These are phyloP conservation scores for Roridomyces roridus DNA, from an alignment of 768 basidiomycete genomes.

Conservation along the genomic window DNA sequence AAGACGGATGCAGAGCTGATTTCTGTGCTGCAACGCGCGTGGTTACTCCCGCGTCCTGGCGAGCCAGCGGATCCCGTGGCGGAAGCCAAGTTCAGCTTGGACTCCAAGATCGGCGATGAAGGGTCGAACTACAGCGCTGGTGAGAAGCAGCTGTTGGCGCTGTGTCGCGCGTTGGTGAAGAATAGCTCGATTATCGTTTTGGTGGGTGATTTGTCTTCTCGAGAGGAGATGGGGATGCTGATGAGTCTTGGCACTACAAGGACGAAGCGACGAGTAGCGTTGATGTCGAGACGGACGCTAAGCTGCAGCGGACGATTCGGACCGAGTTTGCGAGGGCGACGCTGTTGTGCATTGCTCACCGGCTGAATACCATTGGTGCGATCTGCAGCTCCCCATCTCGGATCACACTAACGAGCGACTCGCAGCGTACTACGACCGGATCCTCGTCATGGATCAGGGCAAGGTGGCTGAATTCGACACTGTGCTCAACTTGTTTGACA, in stretches of 20 bases:
- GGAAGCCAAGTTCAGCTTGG: conserved; percentile 71
- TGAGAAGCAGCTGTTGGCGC: conserved; percentile 66
- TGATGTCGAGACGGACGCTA: conserved; percentile 65
- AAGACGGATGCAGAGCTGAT: conserved; percentile 69
- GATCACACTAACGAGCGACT: no score
- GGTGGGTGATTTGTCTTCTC: conserved; percentile 35
- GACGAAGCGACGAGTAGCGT: conserved; percentile 69
- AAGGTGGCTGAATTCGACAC: conserved; percentile 76
- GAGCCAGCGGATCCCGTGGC: conserved; percentile 43
- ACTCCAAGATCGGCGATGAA: conserved; percentile 64
- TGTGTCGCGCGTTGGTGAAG: conserved; percentile 66
- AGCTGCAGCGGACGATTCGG: conserved; percentile 66
- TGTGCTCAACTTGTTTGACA: conserved; percentile 68
- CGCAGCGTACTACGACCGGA: conserved; percentile 71
- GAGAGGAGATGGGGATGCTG: neutral
- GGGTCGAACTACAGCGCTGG: conserved; percentile 70
- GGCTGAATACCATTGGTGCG: conserved; percentile 61
- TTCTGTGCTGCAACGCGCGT: conserved; percentile 61
- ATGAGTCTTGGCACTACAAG: conserved; percentile 40
- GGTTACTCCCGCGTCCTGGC: conserved; percentile 60
- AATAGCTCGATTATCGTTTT: conserved; percentile 64
- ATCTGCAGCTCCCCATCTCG: no score
- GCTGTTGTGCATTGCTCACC: conserved; percentile 60
- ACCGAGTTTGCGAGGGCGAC: conserved; percentile 61
- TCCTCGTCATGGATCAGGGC: conserved; percentile 78